Evolutionary conservation across 2,329 filamentous ascomycete genomes (phyloP).

Genomic region (Diaporthe amygdali): DNA sequence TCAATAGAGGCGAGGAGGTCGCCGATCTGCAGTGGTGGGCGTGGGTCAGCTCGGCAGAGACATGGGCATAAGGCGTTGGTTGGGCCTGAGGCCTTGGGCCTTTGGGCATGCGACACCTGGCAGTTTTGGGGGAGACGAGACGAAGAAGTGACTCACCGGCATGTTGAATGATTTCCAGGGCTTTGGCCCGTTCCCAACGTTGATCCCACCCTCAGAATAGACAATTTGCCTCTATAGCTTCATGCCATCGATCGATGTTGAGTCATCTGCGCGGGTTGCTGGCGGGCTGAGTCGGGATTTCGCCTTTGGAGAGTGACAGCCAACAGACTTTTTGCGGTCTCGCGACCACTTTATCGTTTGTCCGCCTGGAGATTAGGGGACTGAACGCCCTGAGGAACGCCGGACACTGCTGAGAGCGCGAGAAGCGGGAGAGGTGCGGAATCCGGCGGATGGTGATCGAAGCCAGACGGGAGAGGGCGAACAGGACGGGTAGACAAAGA

Average conservation of each 20-base stretch:
- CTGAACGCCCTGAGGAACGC: neutral
- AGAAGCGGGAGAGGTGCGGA: neutral
- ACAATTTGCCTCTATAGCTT: conserved; percentile 29
- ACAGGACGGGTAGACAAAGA: conserved; percentile 17
- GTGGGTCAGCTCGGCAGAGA: conserved; percentile 16
- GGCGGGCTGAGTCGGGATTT: neutral
- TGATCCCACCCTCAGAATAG: conserved; percentile 24
- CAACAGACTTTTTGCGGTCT: conserved; percentile 17
- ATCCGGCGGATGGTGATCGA: neutral
- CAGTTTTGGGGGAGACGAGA: neutral
- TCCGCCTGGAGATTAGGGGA: conserved; percentile 15
- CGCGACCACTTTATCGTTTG: conserved; percentile 3
- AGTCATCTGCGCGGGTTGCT: conserved; percentile 20
- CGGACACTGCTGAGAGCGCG: neutral
- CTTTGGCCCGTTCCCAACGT: conserved; percentile 11
- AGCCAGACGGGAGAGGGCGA: neutral
- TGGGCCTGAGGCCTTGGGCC: neutral
- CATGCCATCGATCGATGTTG: conserved; percentile 30
- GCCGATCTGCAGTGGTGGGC: conserved; percentile 47
- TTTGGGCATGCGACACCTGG: neutral
- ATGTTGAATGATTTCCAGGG: conserved; percentile 34
- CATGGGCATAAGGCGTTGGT: neutral
- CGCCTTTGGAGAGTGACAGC: conserved; percentile 7
- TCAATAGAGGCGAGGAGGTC: conserved; percentile 68
- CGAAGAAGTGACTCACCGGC: conserved; percentile 39